Evolutionary conservation across 371 early-diverging fungal genomes (phyloP).

Genomic region (Zancudomyces culisetae): DNA sequence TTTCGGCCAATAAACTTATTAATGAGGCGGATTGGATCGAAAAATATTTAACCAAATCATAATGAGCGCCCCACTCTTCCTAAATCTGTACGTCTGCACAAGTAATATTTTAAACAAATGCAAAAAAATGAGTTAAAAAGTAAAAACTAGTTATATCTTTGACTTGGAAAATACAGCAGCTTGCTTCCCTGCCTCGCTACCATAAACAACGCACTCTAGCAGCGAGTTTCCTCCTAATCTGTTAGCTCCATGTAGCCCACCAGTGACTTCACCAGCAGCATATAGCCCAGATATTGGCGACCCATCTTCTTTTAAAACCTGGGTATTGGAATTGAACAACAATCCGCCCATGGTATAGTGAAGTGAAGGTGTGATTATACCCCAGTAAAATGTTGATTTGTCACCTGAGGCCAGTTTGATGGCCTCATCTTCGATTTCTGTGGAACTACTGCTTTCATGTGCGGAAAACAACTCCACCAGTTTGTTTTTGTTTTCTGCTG

Average conservation of each 20-base stretch:
- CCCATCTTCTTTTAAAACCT: slow-evolving; percentile 39
- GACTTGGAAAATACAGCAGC: slow-evolving; percentile 16
- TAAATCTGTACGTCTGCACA: too few relatives aligned
- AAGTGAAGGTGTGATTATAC: slow-evolving; percentile 73
- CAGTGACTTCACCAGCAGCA: slow-evolving; percentile 80
- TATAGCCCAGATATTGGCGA: slow-evolving; percentile 62
- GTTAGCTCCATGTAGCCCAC: slow-evolving; percentile 67
- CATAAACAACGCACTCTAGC: slow-evolving; percentile 90
- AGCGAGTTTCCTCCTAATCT: slow-evolving; percentile 66
- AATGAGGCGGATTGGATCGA: too few relatives aligned
- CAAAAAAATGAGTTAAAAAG: too few relatives aligned
- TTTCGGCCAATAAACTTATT: too few relatives aligned
- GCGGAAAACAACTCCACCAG: slow-evolving; percentile 16
- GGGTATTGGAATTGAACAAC: slow-evolving; percentile 60
- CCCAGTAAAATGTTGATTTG: slow-evolving; percentile 62
- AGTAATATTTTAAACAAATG: too few relatives aligned
- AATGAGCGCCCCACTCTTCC: too few relatives aligned
- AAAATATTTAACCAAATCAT: too few relatives aligned
- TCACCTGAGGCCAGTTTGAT: slow-evolving; percentile 25
- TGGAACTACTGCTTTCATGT: neutral
- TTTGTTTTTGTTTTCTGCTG: slow-evolving; percentile 28
- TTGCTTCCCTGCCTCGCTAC: slow-evolving; percentile 68
- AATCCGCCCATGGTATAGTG: slow-evolving; percentile 97
- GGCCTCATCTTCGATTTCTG: neutral
- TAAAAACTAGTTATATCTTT: too few relatives aligned